Evolutionary conservation across 441 rosid genomes (phyloP), one percentile per base, ranked within the genome.

Genomic region (Populus hybrid): DNA sequence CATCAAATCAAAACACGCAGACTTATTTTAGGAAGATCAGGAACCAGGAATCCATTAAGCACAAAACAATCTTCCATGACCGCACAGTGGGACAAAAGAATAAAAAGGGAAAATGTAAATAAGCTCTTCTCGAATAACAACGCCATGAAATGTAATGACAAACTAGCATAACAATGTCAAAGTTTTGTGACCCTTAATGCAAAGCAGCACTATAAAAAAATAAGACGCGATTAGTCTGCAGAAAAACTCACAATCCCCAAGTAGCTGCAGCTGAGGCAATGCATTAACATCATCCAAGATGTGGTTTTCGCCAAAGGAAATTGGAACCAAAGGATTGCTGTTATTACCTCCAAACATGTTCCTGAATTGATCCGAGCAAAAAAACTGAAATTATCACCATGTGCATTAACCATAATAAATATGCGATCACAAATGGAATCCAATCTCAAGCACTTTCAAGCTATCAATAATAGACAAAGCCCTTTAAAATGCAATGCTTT

Each of bases 321-420:
- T 84, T 35, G 88, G 92, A 76, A 82, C 78, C 64, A 83, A 31
- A 20, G 83, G 73, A 81, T 80, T 89, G 83, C 76, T 84, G 74
- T 85, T 86, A 81, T 89, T 86, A 18, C 92, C 91, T 83, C 89
- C 88, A 16, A 88, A 82, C 94, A 92, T 92, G 67, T 84, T 89
- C 86, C 89, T 82, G 71, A 8, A 67, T 16, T n/a, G 59, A 66
- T 4, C 20, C 59, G 7, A 70, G 56, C 40, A n/a, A 64, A 24
- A 72, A 40, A 74, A 11, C 29, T 21, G 10, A 24, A 68, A 33
- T 31, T 7, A 71, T 50, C 6, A 31, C 70, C 9, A 56, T 28
- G 9, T 18, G 4, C 36, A 68, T 64, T 20, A 9, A 67, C 26
- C 64, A 69, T 33, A 45, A 16, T 21, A 38, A 31, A 20, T 23